These are phyloP conservation scores for Geotrichum carabidarum DNA, from an alignment of 1,139 yeast species.

Conservation along the genomic window DNA sequence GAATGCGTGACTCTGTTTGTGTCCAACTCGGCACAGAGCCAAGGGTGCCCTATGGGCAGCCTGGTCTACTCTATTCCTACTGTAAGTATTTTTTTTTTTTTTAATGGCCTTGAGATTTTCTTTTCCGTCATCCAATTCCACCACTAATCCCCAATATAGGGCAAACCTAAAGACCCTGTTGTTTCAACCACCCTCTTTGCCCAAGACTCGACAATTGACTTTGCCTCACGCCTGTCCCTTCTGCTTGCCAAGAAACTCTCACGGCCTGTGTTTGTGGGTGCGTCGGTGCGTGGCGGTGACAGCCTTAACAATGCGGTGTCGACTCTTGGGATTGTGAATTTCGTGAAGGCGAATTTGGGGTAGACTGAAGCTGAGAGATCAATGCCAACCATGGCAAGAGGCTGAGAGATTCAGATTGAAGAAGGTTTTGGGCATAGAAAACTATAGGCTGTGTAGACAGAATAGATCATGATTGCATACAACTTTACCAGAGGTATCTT, in stretches of 20 bases:
- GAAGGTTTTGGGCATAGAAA: too few species aligned
- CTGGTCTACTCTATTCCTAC: constrained; percentile 18
- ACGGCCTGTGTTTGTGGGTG: constrained; percentile 17
- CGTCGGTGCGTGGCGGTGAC: constrained; percentile 13
- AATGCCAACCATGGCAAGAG: too few species aligned
- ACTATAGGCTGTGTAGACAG: too few species aligned
- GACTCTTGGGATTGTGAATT: constrained; percentile 7
- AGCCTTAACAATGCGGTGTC: constrained; percentile 1
- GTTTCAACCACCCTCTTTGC: constrained; percentile 13
- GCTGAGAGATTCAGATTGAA: too few species aligned
- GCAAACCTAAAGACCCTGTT: constrained; percentile 5
- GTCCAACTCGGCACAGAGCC: not conserved
- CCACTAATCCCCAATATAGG: not conserved
- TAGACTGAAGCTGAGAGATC: too few species aligned
- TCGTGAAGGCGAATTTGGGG: constrained; percentile 11
- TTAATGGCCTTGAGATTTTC: not conserved
- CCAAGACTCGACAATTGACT: constrained; percentile 16
- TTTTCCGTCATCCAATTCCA: not conserved
- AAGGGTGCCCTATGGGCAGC: constrained; percentile 10
- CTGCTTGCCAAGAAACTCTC: constrained; percentile 7
- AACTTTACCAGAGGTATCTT: too few species aligned
- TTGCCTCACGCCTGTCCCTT: constrained; percentile 10
- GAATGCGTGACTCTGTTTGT: constrained; percentile 8
- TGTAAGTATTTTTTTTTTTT: not conserved
- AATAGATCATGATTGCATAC: too few species aligned